phyloP scores from a whole-genome alignment of 495 filamentous ascomycete genomes.

The Usnea hakonensis region DNA sequence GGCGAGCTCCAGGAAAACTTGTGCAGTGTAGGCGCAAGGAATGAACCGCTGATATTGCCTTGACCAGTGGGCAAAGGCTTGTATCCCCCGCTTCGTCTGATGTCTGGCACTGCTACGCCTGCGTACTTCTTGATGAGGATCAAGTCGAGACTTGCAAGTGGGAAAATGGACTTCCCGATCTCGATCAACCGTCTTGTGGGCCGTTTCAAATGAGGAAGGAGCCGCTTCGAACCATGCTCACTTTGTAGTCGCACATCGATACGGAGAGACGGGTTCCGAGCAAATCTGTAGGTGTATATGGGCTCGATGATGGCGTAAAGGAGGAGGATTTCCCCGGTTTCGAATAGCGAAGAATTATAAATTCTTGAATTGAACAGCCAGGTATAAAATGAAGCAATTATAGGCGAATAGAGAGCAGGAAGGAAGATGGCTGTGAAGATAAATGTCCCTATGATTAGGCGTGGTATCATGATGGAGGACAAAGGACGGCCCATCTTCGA shows the following conservation, averaged over 20 bases:
- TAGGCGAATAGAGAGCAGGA: slow-evolving; percentile 23
- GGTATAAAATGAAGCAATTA: slow-evolving; percentile 19
- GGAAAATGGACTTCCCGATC: slow-evolving; percentile 21
- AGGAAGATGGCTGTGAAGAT: slow-evolving; percentile 13
- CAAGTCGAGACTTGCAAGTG: slow-evolving; percentile 27
- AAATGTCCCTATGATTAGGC: slow-evolving; percentile 2
- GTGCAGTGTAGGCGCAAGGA: slow-evolving; percentile 28
- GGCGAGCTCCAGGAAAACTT: slow-evolving; percentile 28
- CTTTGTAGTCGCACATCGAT: slow-evolving; percentile 13
- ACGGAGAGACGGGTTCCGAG: slow-evolving; percentile 24
- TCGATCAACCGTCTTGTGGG: slow-evolving; percentile 24
- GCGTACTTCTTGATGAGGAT: slow-evolving; percentile 33
- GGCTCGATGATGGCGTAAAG: slow-evolving; percentile 28
- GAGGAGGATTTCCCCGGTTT: slow-evolving; percentile 29
- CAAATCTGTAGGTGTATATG: slow-evolving; percentile 21
- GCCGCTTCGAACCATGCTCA: slow-evolving; percentile 8
- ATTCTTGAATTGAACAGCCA: slow-evolving; percentile 18
- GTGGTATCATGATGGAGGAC: slow-evolving; percentile 9
- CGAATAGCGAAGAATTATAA: slow-evolving; percentile 28
- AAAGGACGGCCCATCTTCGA: no score
- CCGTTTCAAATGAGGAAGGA: slow-evolving; percentile 27
- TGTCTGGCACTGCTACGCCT: slow-evolving; percentile 23
- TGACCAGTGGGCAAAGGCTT: slow-evolving; percentile 8
- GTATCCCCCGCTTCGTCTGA: slow-evolving; percentile 27
- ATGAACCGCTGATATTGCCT: slow-evolving; percentile 15